A percentile compares a stretch with the other conserved stretches of the same genome.
Conservation (phyloP, 176 grass and related monocot species). For the Urochloa ruziziensis region DNA sequence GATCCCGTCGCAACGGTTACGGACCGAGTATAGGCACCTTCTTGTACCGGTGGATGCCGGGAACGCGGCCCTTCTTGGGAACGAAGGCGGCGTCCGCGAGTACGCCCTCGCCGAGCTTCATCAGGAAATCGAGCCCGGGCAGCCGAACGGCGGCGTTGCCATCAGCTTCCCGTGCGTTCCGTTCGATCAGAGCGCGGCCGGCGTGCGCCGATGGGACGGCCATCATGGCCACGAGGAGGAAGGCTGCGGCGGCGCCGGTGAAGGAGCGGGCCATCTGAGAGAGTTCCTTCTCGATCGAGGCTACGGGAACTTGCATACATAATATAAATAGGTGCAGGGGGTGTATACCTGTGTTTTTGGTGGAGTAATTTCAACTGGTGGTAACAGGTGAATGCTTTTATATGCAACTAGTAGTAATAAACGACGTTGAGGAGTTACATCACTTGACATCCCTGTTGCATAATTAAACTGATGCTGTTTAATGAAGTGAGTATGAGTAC, state of each 20-base stretch:
- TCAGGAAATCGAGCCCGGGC: not conserved
- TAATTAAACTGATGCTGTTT: not conserved
- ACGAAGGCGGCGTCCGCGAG: too few species aligned
- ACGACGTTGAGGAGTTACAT: not conserved
- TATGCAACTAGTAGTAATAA: not conserved
- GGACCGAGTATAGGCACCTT: not conserved
- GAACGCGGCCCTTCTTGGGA: not conserved
- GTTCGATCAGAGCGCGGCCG: not conserved
- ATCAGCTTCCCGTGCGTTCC: too few species aligned
- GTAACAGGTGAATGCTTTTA: not conserved
- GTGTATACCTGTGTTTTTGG: too few species aligned
- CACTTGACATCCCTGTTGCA: not conserved
- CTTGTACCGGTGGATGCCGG: conserved; percentile 5
- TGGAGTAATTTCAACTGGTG: not conserved
- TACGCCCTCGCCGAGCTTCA: not conserved
- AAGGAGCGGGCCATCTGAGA: not conserved
- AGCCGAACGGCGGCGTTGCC: not conserved
- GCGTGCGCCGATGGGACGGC: not conserved
- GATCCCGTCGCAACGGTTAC: not conserved
- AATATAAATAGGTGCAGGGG: not conserved
- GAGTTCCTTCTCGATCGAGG: not conserved
- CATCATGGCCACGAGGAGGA: not conserved
- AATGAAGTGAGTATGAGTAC: not conserved
- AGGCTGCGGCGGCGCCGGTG: not conserved
- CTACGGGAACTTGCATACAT: too few species aligned